Base-by-base conservation (phyloP, 108 stramenopile species). In the Pseudonitzschia delicatissima region DNA sequence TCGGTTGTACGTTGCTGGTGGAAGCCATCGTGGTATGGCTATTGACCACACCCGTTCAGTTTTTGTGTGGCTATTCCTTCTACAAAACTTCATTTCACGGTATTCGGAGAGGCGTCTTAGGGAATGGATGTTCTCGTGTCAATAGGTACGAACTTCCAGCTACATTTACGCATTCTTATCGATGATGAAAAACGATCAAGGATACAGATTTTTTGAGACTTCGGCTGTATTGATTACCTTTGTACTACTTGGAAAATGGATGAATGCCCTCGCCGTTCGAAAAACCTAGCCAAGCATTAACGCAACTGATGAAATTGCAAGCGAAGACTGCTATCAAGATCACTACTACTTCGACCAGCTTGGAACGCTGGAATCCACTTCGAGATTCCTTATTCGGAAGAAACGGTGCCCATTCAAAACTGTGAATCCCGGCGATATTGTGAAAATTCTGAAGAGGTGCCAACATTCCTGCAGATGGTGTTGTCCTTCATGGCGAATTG, bases 61-160 rank as follows among this genome's bases (percentile, higher is more conserved):
- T 96, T 70, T 69, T 77, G 28, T 87, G 94, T 7, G 98, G 96
- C 12, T 73, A 67, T 53, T 73, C 88, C 25, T 97, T 92, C 77
- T 96, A 93, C 74, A 68, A 74, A 20, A 77, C 80, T 32, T 83
- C 98, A 23, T 94, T 78, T 66, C 77, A 88, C 51, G 82, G 83
- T 15, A 68, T 81, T 34, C n/a, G 40, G 12, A 49, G 68, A 9
- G 93, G 47, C 52, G 69, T 77, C 31, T 71, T 85, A 20, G 97
- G 98, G 25, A n/a, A 99, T 99, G 99, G 97, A 98, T 67, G 88
- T 96, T 57, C 77, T 99, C 31, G 94, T 99, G 0, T 90, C 77
- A 23, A 52, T 96, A 58, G 99, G 97, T 0, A 98, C 98, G n/a
- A 81, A n/a, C 87, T 1, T 73, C 91, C 23, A 91, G 94, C 15